Base-by-base conservation (phyloP, 768 basidiomycete genomes). In the Pleurotus tuoliensis region DNA sequence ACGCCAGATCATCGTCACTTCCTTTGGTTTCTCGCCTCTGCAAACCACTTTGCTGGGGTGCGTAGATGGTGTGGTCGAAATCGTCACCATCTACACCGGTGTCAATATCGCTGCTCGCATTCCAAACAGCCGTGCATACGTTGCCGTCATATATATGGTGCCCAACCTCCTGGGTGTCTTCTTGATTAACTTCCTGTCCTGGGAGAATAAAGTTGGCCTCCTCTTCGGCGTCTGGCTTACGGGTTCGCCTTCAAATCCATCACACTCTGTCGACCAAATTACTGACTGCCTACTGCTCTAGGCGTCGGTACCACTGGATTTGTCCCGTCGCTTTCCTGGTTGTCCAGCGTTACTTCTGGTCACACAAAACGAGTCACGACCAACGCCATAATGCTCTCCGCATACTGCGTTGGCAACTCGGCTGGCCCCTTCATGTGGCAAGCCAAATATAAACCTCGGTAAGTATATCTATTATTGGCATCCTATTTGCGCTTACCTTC, bases 361-460 rank as follows among this genome's bases (percentile, higher is more conserved):
- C 88, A 88, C 63, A 90, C 88, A 30, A 89, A 89, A 69, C 76
- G 79, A 58, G 77, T 91, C 0, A 86, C 88, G 18, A 69, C 73
- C 4, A 90, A 91, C 63, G 87, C 90, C 0, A 82, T 92, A 59
- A 80, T 90, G 77, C 75, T 92, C 9, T 79, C 79, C 43, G 85
- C 87, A 1, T 92, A 90, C 63, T 80, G 77, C 58, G 70, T 80
- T 22, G 83, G 81, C 7, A 90, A 91, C 56, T 73, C 87, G 2
- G 81, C 80, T 1, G 83, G 82, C n/a, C 88, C 88, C 0, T 86
- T 88, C 63, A 88, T 91, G 86, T 91, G 88, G 88, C 80, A 84
- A 64, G 73, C 73, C 0, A 72, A 80, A 66, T 90, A 87, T 63
- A 79, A 77, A 58, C 88, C 87, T 4, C 78, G 86, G 86, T 85